Conservation (phyloP, 768 basidiomycete genomes). For the Amyloporia xantha region DNA sequence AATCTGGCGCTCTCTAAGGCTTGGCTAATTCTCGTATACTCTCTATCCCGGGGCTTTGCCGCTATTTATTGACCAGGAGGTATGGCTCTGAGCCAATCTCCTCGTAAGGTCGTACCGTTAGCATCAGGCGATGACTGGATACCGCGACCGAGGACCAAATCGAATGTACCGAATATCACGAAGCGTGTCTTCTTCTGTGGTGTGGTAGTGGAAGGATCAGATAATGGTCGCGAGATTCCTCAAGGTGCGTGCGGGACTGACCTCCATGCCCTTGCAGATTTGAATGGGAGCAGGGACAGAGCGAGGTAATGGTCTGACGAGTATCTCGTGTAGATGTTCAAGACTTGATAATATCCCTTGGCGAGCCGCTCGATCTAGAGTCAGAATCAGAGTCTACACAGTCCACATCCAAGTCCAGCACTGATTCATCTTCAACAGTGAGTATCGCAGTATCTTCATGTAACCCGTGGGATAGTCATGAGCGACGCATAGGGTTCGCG, state of each 20-base stretch:
- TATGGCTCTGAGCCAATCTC: slow-evolving; percentile 66
- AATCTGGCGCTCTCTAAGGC: too few species aligned
- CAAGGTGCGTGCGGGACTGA: slow-evolving; percentile 39
- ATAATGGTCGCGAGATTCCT: slow-evolving; percentile 58
- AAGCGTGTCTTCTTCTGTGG: slow-evolving; percentile 86
- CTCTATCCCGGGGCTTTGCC: too few species aligned
- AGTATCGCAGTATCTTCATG: slow-evolving; percentile 6
- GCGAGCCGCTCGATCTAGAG: slow-evolving; percentile 52
- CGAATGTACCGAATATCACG: slow-evolving; percentile 41
- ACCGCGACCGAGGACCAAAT: slow-evolving; percentile 31
- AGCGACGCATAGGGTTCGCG: slow-evolving; percentile 29
- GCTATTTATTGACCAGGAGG: slow-evolving; percentile 5
- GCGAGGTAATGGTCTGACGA: neutral
- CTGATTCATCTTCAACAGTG: slow-evolving; percentile 23
- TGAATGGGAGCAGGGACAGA: neutral
- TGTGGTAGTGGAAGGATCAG: slow-evolving; percentile 82
- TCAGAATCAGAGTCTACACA: slow-evolving; percentile 41
- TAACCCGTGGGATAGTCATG: neutral
- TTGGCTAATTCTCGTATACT: too few species aligned
- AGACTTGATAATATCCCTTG: slow-evolving; percentile 71
- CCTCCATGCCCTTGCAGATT: neutral
- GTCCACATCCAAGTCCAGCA: slow-evolving; percentile 31
- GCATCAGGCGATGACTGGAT: slow-evolving; percentile 59
- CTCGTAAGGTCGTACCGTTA: slow-evolving; percentile 68
- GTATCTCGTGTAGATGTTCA: slow-evolving; percentile 52